These are phyloP conservation scores for Suillus lakei DNA, from an alignment of 768 basidiomycete species.

Conservation along the genomic window DNA sequence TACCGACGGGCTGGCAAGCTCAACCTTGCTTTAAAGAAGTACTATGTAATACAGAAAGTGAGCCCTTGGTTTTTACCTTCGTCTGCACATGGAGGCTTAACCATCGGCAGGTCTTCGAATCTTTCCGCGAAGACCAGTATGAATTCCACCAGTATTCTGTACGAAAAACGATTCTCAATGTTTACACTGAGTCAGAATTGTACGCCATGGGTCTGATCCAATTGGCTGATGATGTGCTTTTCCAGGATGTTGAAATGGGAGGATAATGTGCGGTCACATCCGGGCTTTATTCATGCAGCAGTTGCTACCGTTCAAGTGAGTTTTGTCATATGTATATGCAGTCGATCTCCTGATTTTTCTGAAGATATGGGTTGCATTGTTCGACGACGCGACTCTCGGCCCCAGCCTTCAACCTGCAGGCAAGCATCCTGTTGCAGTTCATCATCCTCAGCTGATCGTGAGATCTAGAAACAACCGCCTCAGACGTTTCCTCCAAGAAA, in stretches of 20 bases:
- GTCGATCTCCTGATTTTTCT: conserved; percentile 16
- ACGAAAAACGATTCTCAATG: conserved; percentile 84
- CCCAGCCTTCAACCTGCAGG: conserved; percentile 43
- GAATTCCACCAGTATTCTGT: conserved; percentile 97
- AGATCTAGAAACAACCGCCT: background rate
- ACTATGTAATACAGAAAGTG: conserved; percentile 76
- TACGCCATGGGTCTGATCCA: conserved; percentile 5
- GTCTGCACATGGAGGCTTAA: conserved; percentile 11
- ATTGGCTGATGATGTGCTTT: conserved; percentile 7
- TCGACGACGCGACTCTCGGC: conserved; percentile 72
- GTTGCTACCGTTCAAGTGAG: conserved; percentile 70
- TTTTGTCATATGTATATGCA: background rate
- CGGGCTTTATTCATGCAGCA: conserved; percentile 74
- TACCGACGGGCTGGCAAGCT: conserved; percentile 67
- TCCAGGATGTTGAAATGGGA: conserved; percentile 81
- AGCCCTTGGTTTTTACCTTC: conserved; percentile 17
- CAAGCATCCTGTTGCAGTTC: conserved; percentile 21
- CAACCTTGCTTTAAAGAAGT: conserved; percentile 85
- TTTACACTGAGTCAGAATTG: conserved; percentile 77
- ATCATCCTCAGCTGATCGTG: conserved; percentile 5
- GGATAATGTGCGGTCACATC: conserved; percentile 77
- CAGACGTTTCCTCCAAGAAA: conserved; percentile 60
- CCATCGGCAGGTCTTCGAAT: conserved; percentile 68
- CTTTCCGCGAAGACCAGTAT: conserved; percentile 93
- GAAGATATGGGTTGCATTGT: conserved; percentile 75